phyloP scores from a whole-genome alignment of 139 green algal genomes.

The Tetraselmis striata region DNA sequence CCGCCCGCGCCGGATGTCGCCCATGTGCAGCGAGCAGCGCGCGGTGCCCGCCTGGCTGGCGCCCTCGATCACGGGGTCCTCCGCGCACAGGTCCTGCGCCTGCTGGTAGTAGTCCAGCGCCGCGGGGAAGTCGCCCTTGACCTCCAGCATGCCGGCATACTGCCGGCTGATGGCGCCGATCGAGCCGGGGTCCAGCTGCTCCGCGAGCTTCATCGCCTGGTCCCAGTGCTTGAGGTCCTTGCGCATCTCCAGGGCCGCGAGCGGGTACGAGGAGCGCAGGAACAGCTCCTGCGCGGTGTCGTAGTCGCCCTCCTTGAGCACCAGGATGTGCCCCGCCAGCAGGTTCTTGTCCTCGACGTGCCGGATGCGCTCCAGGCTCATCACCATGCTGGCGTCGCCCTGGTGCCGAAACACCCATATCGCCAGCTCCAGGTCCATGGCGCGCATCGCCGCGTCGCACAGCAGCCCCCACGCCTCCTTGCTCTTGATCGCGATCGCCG shows the following conservation, averaged over 20 bases:
- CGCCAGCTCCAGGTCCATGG: conserved; percentile 56
- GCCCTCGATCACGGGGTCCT: conserved; percentile 22
- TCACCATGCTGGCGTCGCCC: conserved; percentile 57
- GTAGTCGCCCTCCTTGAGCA: conserved; percentile 56
- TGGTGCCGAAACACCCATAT: conserved; percentile 45
- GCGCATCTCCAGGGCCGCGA: conserved; percentile 67
- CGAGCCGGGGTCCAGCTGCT: conserved; percentile 48
- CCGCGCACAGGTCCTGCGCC: background rate
- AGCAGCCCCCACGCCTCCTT: conserved; percentile 45
- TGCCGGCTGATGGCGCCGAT: conserved; percentile 27
- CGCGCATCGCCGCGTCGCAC: conserved; percentile 41
- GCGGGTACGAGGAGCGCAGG: conserved; percentile 40
- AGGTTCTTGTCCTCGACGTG: conserved; percentile 62
- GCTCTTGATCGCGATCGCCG: conserved; percentile 33
- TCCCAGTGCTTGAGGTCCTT: conserved; percentile 72
- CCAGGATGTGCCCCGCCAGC: conserved; percentile 56
- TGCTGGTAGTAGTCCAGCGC: conserved; percentile 53
- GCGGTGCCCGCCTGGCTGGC: conserved; percentile 42
- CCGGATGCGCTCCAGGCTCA: conserved; percentile 48
- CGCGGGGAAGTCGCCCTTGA: conserved; percentile 28
- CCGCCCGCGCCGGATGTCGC: conserved; percentile 52
- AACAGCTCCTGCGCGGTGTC: conserved; percentile 60
- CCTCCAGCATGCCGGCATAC: conserved; percentile 22
- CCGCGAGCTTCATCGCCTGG: conserved; percentile 59
- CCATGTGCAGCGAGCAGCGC: conserved; percentile 51